Evolutionary conservation across 306 rosid genomes (phyloP).

Genomic region (Cyclanthera cordifolia): DNA sequence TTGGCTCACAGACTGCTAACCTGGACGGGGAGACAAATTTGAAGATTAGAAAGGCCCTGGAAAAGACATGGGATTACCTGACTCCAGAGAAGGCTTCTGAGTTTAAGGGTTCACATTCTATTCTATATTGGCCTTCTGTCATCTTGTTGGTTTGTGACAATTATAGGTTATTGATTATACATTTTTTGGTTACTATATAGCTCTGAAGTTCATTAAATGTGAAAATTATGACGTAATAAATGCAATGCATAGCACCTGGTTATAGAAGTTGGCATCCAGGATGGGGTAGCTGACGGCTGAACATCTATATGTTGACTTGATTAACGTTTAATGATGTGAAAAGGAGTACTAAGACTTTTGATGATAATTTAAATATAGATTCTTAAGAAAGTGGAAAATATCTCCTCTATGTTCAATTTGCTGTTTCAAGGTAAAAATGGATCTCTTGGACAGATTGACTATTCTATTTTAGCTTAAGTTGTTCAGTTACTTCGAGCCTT

Average conservation of each 20-base stretch:
- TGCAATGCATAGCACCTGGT: not conserved
- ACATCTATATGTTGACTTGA: not conserved
- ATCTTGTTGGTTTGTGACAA: not conserved
- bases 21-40: slow-evolving; percentile 95
- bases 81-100: slow-evolving; percentile 79
- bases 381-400: not conserved
- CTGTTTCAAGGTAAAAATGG: not conserved
- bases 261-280: not conserved
- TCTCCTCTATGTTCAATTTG: not conserved
- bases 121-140: slow-evolving; percentile 14
- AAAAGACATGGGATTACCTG: slow-evolving; percentile 80
- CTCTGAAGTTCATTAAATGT: slow-evolving; percentile 8
- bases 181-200: not conserved
- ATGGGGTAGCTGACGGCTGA: not conserved
- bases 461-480: not conserved
- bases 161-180: not conserved
- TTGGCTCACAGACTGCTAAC: slow-evolving; percentile 66
- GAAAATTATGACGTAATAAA: not conserved
- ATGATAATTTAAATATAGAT: not conserved
- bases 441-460: not conserved
- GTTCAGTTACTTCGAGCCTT: not conserved
- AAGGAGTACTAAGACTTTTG: not conserved
- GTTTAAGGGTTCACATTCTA: slow-evolving; percentile 50
- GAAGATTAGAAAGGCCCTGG: slow-evolving; percentile 79
- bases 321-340: not conserved